Percentiles rank a stretch among this genome's conserved stretches.
Evolutionary conservation across 2,329 filamentous ascomycete species (phyloP).

Genomic region (Corniculantispora saksenae): DNA sequence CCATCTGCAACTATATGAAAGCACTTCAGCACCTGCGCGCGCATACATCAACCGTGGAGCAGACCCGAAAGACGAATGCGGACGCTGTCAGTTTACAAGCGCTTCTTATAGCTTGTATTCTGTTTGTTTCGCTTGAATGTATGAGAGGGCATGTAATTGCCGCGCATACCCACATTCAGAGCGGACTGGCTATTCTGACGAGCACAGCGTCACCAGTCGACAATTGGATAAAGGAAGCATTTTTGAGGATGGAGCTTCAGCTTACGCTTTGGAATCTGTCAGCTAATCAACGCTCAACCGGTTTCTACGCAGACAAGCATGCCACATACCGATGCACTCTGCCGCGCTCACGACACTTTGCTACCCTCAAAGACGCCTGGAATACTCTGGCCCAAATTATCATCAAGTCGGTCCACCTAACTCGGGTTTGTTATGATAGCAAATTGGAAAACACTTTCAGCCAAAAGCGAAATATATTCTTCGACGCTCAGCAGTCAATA

Average conservation of each 20-base stretch:
- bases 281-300: conserved; percentile 16
- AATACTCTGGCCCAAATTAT: background rate
- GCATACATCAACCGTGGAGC: background rate
- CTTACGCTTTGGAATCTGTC: conserved; percentile 27
- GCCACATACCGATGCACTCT: background rate
- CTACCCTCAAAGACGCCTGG: conserved; percentile 21
- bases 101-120: conserved; percentile 39
- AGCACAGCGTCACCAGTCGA: conserved; percentile 30
- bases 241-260: conserved; percentile 35
- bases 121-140: conserved; percentile 38
- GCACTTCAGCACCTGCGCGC: background rate
- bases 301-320: background rate
- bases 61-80: conserved; percentile 21
- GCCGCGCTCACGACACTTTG: background rate
- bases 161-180: conserved; percentile 43
- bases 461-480: background rate
- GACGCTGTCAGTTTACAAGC: conserved; percentile 34
- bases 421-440: background rate
- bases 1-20: background rate
- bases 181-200: conserved; percentile 42
- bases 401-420: background rate
- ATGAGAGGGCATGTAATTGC: conserved; percentile 38
- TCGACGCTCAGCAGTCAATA: conserved; percentile 24
- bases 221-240: conserved; percentile 45
- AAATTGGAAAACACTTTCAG: background rate